phyloP scores from a whole-genome alignment of 169 alveolate genomes.

The Cryptosporidium tyzzeri region DNA sequence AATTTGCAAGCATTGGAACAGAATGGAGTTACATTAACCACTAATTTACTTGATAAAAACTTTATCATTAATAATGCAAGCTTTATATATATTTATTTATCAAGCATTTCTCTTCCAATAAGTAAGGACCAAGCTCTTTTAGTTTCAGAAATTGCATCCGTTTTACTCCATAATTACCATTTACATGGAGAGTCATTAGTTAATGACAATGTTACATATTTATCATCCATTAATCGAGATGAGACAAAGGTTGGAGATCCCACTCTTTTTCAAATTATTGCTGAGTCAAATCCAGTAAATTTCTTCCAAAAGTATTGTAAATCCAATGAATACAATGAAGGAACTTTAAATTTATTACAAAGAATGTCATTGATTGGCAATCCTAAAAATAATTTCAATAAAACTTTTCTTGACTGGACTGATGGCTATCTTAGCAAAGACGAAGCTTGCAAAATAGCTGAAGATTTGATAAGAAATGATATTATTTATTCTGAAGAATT shows the following conservation, averaged over 20 bases:
- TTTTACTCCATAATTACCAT: slow-evolving; percentile 3
- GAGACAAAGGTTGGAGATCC: background rate
- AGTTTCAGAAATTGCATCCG: slow-evolving; percentile 30
- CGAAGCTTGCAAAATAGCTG: slow-evolving; percentile 25
- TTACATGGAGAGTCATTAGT: slow-evolving; percentile 16
- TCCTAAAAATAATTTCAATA: background rate
- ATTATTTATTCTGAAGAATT: background rate
- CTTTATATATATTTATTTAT: slow-evolving; percentile 12
- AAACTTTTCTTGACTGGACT: slow-evolving; percentile 10
- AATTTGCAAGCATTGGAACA: background rate
- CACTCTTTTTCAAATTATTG: background rate
- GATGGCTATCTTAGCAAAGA: slow-evolving; percentile 5
- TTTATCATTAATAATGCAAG: slow-evolving; percentile 49
- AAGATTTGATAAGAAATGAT: background rate
- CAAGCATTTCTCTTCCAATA: slow-evolving; percentile 4
- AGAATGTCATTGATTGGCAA: background rate
- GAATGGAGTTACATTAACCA: background rate
- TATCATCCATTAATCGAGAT: background rate
- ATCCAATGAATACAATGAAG: background rate
- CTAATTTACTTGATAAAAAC: slow-evolving; percentile 2
- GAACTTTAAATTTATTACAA: background rate
- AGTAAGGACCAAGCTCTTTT: background rate
- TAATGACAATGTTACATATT: background rate
- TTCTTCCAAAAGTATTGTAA: background rate
- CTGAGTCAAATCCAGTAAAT: background rate